Evolutionary conservation across 2,329 filamentous ascomycete species (phyloP).

Genomic region (Dactylellina parvicollis): DNA sequence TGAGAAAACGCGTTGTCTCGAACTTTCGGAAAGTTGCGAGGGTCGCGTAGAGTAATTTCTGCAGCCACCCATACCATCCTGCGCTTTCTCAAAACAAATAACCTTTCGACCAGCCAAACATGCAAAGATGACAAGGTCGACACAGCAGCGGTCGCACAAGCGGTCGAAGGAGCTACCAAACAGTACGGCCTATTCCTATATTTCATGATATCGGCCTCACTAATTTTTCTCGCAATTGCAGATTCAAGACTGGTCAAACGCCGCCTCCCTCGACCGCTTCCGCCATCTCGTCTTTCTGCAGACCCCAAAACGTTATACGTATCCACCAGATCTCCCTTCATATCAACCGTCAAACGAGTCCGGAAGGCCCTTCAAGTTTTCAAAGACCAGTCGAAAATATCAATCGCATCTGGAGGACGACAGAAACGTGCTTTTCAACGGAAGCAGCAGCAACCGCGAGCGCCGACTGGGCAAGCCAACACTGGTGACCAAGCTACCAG

Average conservation of each 20-base stretch:
- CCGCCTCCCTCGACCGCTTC: conserved; percentile 35
- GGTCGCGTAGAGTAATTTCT: conserved; percentile 46
- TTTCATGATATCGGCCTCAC: not conserved
- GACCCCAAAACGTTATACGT: conserved; percentile 69
- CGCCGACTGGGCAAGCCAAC: conserved; percentile 58
- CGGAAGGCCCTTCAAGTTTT: conserved; percentile 71
- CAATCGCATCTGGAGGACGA: conserved; percentile 58
- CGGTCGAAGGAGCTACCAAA: conserved; percentile 56
- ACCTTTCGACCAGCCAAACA: conserved; percentile 17
- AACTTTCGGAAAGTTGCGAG: conserved; percentile 7
- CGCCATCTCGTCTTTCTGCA: conserved; percentile 39
- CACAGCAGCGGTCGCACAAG: conserved; percentile 27
- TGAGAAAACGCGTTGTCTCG: conserved; percentile 47
- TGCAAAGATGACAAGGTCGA: conserved; percentile 19
- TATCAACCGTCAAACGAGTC: conserved; percentile 73
- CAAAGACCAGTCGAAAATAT: conserved; percentile 65
- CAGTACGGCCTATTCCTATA: not conserved
- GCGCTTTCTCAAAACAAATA: not conserved
- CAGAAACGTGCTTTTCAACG: conserved; percentile 38
- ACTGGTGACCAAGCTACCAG: conserved; percentile 35
- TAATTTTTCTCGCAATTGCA: not conserved
- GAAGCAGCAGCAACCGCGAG: conserved; percentile 49
- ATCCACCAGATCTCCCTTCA: conserved; percentile 72
- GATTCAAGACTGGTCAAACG: conserved; percentile 39
- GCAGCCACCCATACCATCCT: not conserved